Conservation (phyloP, 2,329 filamentous ascomycete genomes). For the Torrubiella hemipterigena region DNA sequence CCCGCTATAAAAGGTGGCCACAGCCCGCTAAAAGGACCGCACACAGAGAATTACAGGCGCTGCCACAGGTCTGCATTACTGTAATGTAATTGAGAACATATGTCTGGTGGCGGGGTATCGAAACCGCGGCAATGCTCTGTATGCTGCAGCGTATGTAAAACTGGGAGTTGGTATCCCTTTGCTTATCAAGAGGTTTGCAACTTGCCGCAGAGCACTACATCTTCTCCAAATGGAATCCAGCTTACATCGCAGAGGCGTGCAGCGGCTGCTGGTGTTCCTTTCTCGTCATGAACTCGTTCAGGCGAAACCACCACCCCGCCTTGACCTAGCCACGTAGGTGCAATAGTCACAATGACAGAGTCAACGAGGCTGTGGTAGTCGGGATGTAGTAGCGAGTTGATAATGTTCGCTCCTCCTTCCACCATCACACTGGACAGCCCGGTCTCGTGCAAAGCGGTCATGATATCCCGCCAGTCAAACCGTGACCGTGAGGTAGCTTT, state of each 20-base stretch:
- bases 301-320: conserved; percentile 74
- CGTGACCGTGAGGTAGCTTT: conserved; percentile 18
- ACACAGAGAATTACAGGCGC: too few species aligned
- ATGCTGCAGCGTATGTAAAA: too few species aligned
- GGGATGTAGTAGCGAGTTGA: conserved; percentile 66
- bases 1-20: too few species aligned
- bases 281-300: conserved; percentile 35
- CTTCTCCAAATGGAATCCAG: conserved; percentile 71
- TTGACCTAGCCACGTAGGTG: conserved; percentile 78
- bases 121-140: too few species aligned
- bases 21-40: too few species aligned
- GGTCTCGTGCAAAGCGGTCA: conserved; percentile 43
- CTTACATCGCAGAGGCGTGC: conserved; percentile 53
- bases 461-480: conserved; percentile 53
- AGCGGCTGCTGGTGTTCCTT: conserved; percentile 43
- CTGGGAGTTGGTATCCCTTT: too few species aligned
- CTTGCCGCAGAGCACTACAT: conserved; percentile 70
- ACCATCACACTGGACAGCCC: conserved; percentile 76
- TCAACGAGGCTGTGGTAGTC: conserved; percentile 52
- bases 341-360: conserved; percentile 77
- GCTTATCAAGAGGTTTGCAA: too few species aligned
- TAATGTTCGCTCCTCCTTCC: conserved; percentile 73
- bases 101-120: too few species aligned
- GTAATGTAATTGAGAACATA: too few species aligned
- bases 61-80: too few species aligned